Percentiles rank a stretch among this genome's conserved stretches.
These are phyloP conservation scores for Anthoceros angustus DNA, from an alignment of 225 moss, liverwort and hornwort genomes.

Conservation along the genomic window DNA sequence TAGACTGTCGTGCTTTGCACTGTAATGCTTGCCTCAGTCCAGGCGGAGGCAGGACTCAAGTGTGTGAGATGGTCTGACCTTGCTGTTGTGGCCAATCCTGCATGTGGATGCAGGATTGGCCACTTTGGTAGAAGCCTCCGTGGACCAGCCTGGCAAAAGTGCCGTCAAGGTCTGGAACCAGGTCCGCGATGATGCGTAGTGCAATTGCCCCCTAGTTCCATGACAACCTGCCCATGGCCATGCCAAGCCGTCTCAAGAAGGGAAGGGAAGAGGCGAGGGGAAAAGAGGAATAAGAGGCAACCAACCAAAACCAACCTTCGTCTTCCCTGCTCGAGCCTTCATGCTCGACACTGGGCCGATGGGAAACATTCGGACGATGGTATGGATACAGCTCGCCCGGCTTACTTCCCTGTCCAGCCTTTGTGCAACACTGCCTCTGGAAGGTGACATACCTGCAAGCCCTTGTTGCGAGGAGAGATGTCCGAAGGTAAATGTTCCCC, in stretches of 20 bases:
- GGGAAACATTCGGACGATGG: slow-evolving; percentile 67
- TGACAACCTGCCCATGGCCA: slow-evolving; percentile 44
- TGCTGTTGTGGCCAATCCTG: slow-evolving; percentile 61
- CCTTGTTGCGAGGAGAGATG: slow-evolving; percentile 73
- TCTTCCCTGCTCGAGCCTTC: slow-evolving; percentile 94
- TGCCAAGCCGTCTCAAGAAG: no score
- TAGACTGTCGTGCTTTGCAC: neutral
- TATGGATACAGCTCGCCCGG: neutral
- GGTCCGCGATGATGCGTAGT: slow-evolving; percentile 86
- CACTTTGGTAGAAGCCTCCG: slow-evolving; percentile 79
- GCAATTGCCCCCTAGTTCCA: slow-evolving; percentile 93
- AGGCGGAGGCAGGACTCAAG: neutral
- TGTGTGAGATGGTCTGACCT: slow-evolving; percentile 25
- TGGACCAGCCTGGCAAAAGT: slow-evolving; percentile 63
- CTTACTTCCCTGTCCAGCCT: neutral
- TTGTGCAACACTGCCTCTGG: neutral
- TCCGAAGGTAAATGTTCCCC: slow-evolving; percentile 74
- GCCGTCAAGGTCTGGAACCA: slow-evolving; percentile 74
- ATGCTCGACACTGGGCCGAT: slow-evolving; percentile 88
- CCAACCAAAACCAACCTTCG: slow-evolving; percentile 30
- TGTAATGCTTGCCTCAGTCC: neutral
- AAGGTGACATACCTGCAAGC: slow-evolving; percentile 41
- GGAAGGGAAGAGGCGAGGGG: no score
- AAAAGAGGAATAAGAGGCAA: no score
- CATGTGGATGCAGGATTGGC: slow-evolving; percentile 97